These are phyloP conservation scores for Ceratopteris richardii DNA, from an alignment of 75 land plant genomes.

Conservation along the genomic window DNA sequence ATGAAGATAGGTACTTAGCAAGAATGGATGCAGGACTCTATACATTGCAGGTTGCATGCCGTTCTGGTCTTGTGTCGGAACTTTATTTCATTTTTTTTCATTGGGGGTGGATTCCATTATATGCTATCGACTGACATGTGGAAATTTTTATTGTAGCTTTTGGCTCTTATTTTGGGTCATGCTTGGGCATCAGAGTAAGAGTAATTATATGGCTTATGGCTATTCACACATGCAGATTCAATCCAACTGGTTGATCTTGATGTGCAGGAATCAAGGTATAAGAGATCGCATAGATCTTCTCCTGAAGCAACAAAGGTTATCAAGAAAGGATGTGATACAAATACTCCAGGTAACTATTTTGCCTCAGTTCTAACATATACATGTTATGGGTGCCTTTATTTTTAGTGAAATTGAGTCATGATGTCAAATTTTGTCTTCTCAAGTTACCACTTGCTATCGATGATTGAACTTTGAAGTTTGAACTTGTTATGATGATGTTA, in stretches of 20 bases:
- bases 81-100: too few relatives aligned
- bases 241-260: too few relatives aligned
- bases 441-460: too few relatives aligned
- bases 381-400: too few relatives aligned
- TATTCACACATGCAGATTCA: too few relatives aligned
- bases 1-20: slow-evolving; percentile 81
- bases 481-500: too few relatives aligned
- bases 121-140: too few relatives aligned
- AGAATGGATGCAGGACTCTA: slow-evolving; percentile 91
- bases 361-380: too few relatives aligned
- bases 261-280: slow-evolving; percentile 55
- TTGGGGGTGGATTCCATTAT: neutral
- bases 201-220: too few relatives aligned
- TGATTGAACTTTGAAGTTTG: too few relatives aligned
- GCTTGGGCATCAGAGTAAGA: slow-evolving; percentile 98
- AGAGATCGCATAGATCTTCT: slow-evolving; percentile 71
- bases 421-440: too few relatives aligned
- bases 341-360: slow-evolving; percentile 64
- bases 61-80: neutral
- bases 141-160: slow-evolving; percentile 44
- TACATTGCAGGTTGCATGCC: slow-evolving; percentile 76
- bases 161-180: slow-evolving; percentile 81
- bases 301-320: slow-evolving; percentile 71
- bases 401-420: too few relatives aligned
- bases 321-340: slow-evolving; percentile 58